phyloP scores from a whole-genome alignment of 805 yeast genomes.

The Myxozyma mucilagina region DNA sequence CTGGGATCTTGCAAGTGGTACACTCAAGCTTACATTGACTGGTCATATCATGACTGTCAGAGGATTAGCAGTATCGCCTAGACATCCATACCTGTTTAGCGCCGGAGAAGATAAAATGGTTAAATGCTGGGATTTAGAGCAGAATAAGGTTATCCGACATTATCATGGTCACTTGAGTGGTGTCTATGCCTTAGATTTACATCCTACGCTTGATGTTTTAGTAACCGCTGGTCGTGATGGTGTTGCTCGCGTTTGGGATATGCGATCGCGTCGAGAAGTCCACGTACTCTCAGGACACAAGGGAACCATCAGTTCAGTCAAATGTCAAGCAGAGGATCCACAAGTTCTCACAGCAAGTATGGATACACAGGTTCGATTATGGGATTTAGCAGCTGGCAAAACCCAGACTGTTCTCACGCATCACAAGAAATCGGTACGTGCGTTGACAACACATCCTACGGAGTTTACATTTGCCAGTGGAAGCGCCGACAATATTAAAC shows the following conservation, averaged over 20 bases:
- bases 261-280: constrained; percentile 72
- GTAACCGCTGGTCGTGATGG: constrained; percentile 90
- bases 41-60: constrained; percentile 92
- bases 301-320: constrained; percentile 68
- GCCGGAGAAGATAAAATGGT: constrained; percentile 92
- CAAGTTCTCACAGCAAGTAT: constrained; percentile 80
- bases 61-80: constrained; percentile 65
- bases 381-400: constrained; percentile 85
- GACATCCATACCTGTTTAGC: constrained; percentile 85
- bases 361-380: constrained; percentile 82
- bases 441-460: constrained; percentile 64
- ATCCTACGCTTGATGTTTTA: constrained; percentile 80
- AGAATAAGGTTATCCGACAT: constrained; percentile 74
- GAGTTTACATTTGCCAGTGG: constrained; percentile 78
- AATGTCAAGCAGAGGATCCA: constrained; percentile 72
- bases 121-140: constrained; percentile 94
- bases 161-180: constrained; percentile 95
- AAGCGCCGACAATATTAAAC: constrained; percentile 75
- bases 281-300: constrained; percentile 82
- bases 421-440: constrained; percentile 79
- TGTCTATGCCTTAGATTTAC: constrained; percentile 77
- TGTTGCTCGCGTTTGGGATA: constrained; percentile 89
- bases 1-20: constrained; percentile 82
- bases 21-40: constrained; percentile 70
- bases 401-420: constrained; percentile 74